A percentile compares a stretch with the other conserved stretches of the same genome.
Conservation (phyloP, 2,329 filamentous ascomycete genomes). For the Aureobasidium namibiae region DNA sequence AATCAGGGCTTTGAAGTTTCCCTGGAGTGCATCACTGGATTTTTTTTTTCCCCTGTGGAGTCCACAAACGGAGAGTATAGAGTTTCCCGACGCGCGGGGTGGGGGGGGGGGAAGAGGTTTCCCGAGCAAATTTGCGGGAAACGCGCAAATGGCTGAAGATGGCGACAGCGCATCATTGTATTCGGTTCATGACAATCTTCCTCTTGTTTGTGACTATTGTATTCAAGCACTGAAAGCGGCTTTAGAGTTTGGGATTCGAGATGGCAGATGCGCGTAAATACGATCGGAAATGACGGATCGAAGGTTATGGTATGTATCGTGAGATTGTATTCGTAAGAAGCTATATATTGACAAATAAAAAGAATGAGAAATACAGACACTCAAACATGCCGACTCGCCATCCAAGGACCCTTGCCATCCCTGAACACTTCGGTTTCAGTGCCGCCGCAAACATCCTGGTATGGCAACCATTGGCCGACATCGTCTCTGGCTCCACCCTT, state of each 20-base stretch:
- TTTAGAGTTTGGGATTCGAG: too few species aligned
- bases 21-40: not conserved
- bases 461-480: constrained; percentile 21
- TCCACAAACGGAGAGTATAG: not conserved
- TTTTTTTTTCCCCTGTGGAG: not conserved
- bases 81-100: too few species aligned
- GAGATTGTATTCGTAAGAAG: not conserved
- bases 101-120: not conserved
- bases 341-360: not conserved
- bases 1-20: not conserved
- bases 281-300: not conserved
- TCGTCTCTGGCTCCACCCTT: constrained; percentile 17
- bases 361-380: not conserved
- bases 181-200: too few species aligned
- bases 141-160: too few species aligned
- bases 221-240: too few species aligned
- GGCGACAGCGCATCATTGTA: too few species aligned
- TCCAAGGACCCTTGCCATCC: constrained; percentile 9
- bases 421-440: constrained; percentile 6
- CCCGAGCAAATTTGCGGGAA: too few species aligned
- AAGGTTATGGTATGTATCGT: not conserved
- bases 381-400: not conserved
- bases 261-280: too few species aligned
- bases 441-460: constrained; percentile 3
- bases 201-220: too few species aligned